Evolutionary conservation across 2,329 filamentous ascomycete species (phyloP).

Genomic region (Alternaria ventricosa): DNA sequence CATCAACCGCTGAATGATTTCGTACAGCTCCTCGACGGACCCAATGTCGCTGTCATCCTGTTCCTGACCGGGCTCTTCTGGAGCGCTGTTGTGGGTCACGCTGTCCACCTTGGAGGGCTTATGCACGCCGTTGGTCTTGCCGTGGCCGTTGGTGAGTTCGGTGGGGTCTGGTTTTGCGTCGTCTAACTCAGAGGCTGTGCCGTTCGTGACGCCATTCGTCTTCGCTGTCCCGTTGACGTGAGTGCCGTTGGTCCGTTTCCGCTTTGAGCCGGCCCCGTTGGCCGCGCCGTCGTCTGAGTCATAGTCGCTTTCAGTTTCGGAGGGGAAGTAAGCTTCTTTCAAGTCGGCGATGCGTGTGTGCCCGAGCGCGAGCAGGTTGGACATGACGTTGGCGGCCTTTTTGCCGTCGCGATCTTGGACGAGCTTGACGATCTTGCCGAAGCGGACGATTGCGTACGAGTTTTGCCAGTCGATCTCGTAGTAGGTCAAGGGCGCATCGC

Average conservation of each 20-base stretch:
- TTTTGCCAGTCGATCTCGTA: conserved; percentile 85
- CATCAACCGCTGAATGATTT: conserved; percentile 59
- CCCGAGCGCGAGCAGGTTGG: conserved; percentile 77
- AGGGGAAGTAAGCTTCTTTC: conserved; percentile 65
- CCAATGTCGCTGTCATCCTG: conserved; percentile 42
- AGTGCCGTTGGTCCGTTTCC: conserved; percentile 28
- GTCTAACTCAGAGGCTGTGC: conserved; percentile 12
- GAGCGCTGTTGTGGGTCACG: conserved; percentile 5
- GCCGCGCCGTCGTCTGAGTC: conserved; percentile 41
- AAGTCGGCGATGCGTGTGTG: conserved; percentile 76
- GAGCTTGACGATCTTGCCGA: conserved; percentile 79
- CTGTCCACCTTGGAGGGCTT: conserved; percentile 17
- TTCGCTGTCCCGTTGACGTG: conserved; percentile 28
- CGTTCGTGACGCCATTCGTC: conserved; percentile 23
- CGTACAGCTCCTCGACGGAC: conserved; percentile 51
- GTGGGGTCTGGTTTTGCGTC: conserved; percentile 7
- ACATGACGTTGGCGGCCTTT: conserved; percentile 75
- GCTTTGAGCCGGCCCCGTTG: conserved; percentile 32
- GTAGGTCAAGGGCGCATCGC: conserved; percentile 68
- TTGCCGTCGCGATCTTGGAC: conserved; percentile 76
- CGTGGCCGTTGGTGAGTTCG: conserved; percentile 14
- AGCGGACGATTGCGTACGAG: conserved; percentile 82
- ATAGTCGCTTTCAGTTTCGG: conserved; percentile 36
- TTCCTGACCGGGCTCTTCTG: conserved; percentile 15
- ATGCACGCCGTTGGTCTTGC: conserved; percentile 18